These are phyloP conservation scores for Malbranchea cinnamomea DNA, from an alignment of 2,329 filamentous ascomycete species.

Conservation along the genomic window DNA sequence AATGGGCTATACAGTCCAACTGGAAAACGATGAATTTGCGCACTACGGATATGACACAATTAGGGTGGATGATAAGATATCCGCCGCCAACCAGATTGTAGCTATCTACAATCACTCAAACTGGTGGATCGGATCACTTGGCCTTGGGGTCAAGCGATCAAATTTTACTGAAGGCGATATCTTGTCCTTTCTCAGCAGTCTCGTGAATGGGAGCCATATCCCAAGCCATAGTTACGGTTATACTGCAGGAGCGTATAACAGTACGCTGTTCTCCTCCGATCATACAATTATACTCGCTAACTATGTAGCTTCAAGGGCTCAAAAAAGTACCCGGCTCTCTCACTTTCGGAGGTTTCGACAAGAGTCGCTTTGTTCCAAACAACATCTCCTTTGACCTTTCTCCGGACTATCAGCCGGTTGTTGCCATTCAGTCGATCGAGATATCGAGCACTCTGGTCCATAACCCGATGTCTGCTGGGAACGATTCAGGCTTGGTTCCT, in stretches of 20 bases:
- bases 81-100: constrained; percentile 17
- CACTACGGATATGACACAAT: constrained; percentile 25
- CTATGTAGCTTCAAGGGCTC: constrained; percentile 9
- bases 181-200: constrained; percentile 14
- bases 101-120: constrained; percentile 18
- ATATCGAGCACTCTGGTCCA: constrained; percentile 10
- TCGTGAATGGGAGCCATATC: constrained; percentile 15
- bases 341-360: constrained; percentile 19
- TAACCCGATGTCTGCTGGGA: constrained; percentile 2
- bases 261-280: constrained; percentile 9
- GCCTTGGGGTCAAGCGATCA: constrained; percentile 15
- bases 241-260: constrained; percentile 19
- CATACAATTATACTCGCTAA: constrained; percentile 3
- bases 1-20: constrained; percentile 12
- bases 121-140: constrained; percentile 21
- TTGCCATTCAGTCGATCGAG: constrained; percentile 17
- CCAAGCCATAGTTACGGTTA: constrained; percentile 20
- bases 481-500: constrained; percentile 13
- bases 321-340: constrained; percentile 19
- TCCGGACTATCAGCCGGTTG: constrained; percentile 16
- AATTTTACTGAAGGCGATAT: constrained; percentile 14
- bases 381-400: constrained; percentile 16
- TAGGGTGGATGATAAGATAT: constrained; percentile 13
- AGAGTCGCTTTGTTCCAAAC: constrained; percentile 17
- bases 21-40: constrained; percentile 13